These are phyloP conservation scores for Hamigera avellanea DNA, from an alignment of 495 filamentous ascomycete genomes.

Conservation along the genomic window DNA sequence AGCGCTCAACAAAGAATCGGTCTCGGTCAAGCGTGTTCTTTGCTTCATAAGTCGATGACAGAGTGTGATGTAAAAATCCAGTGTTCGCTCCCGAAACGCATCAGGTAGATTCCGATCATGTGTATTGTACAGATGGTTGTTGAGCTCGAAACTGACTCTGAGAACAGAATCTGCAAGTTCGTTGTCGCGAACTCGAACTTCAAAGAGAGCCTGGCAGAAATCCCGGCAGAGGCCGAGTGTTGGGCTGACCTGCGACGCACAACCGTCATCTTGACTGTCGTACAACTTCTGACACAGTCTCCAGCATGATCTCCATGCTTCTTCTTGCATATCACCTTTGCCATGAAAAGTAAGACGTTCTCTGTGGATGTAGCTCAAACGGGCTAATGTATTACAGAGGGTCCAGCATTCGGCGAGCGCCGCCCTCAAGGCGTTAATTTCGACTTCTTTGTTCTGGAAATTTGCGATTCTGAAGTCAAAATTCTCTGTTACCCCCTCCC, in stretches of 20 bases:
- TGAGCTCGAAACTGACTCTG: conserved; percentile 85
- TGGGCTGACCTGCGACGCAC: conserved; percentile 58
- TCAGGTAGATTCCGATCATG: conserved; percentile 78
- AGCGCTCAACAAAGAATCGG: conserved; percentile 69
- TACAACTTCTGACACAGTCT: conserved; percentile 81
- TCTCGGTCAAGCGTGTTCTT: conserved; percentile 59
- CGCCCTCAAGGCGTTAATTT: conserved; percentile 59
- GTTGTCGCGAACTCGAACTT: conserved; percentile 62
- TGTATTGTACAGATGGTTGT: conserved; percentile 89
- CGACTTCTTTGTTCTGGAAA: conserved; percentile 42
- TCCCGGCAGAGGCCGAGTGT: conserved; percentile 81
- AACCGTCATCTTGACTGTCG: conserved; percentile 60
- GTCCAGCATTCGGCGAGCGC: conserved; percentile 90
- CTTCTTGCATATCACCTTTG: conserved; percentile 58
- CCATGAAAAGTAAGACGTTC: conserved; percentile 55
- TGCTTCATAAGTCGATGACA: conserved; percentile 95
- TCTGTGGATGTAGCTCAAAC: conserved; percentile 73
- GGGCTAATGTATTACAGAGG: conserved; percentile 80
- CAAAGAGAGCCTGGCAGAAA: conserved; percentile 84
- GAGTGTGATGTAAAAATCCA: conserved; percentile 89
- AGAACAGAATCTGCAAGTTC: conserved; percentile 74
- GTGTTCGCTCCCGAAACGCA: conserved; percentile 75
- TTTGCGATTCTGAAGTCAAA: conserved; percentile 10
- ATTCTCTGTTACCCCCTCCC: conserved; percentile 27
- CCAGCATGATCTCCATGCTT: conserved; percentile 90